A percentile compares a stretch with the other conserved stretches of the same genome.
Evolutionary conservation across 2,329 filamentous ascomycete genomes (phyloP).

Genomic region (Cryphonectria nitschkei): DNA sequence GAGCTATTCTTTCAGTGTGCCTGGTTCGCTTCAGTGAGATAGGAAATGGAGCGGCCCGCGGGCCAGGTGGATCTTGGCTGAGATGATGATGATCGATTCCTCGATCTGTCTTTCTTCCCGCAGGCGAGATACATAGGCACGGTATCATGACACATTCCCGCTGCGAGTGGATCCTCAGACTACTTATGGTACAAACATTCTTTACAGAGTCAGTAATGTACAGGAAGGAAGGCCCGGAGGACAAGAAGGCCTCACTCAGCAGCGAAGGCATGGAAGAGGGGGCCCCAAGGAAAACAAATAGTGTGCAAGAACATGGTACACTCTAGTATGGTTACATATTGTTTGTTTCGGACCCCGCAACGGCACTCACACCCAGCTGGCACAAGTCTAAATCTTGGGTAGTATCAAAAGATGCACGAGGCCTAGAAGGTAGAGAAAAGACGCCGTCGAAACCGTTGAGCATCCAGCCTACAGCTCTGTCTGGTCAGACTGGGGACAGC

Average conservation of each 20-base stretch:
- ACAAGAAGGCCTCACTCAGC: neutral
- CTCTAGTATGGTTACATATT: too few relatives aligned
- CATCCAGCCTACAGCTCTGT: neutral
- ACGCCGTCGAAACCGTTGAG: neutral
- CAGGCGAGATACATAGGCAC: neutral
- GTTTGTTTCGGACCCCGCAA: neutral
- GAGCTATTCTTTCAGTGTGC: neutral
- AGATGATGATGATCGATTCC: slow-evolving; percentile 7
- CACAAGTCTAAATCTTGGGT: neutral
- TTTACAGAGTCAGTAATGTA: neutral
- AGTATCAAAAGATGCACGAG: neutral
- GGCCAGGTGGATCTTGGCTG: neutral
- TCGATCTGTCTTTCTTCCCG: neutral
- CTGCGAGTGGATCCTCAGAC: neutral
- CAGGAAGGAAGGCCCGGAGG: neutral
- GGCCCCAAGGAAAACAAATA: neutral
- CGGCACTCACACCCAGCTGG: neutral
- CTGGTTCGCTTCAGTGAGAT: slow-evolving; percentile 1
- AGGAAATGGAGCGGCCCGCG: slow-evolving; percentile 1
- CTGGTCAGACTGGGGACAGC: neutral
- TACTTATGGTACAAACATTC: neutral
- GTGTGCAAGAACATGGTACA: too few relatives aligned
- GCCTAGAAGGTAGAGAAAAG: neutral
- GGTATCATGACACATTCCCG: neutral
- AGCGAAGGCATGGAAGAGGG: neutral